Evolutionary conservation across 371 early-diverging fungal genomes (phyloP), one percentile per base, ranked within the genome.

Genomic region (Saksenaea oblongispora): DNA sequence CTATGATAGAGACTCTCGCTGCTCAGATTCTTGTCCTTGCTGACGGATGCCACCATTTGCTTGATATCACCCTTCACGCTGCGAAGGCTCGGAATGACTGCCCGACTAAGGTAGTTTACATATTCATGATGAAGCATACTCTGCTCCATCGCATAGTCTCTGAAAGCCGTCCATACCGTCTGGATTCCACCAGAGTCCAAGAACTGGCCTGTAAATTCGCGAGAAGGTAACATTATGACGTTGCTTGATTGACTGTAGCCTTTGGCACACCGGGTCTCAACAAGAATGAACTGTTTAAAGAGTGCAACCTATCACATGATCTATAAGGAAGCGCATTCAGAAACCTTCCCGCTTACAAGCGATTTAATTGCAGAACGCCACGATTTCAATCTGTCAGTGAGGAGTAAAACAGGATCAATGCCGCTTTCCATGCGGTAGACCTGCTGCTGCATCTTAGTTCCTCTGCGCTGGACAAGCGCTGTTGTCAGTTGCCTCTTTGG

Each of bases 131-230:
- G 78, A 1, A 71, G 41, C n/a, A 73, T 72, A 44, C 76, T 70
- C 24, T 73, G 70, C n/a, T 79, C 72, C 37, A 74, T 44, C 1
- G 80, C 37, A 47, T 75, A 79, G 34, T 78, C 72, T 5, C 78
- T 73, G 39, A 76, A 62, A 0, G 80, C 57, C 1, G 61, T 62
- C 78, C 78, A 82, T 2, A 82, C 72, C n/a, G 76, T 75, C 59
- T 79, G 83, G 17, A 79, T 69, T 24, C 83, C 83, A 17, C 80
- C 80, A 1, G 59, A 42, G 57, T 73, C 74, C 34, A 79, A 59
- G 26, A 79, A 79, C 36, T 78, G 78, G 14, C 73, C 71, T 41
- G 65, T 62, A 15, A 65, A 62, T 10, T 74, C 64, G 0, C 44
- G 58, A 18, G 78, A 74, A 8, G 83, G 83, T 0, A 74, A 13